Evolutionary conservation across 108 stramenopile genomes (phyloP).

Genomic region (Nitzschia palea): DNA sequence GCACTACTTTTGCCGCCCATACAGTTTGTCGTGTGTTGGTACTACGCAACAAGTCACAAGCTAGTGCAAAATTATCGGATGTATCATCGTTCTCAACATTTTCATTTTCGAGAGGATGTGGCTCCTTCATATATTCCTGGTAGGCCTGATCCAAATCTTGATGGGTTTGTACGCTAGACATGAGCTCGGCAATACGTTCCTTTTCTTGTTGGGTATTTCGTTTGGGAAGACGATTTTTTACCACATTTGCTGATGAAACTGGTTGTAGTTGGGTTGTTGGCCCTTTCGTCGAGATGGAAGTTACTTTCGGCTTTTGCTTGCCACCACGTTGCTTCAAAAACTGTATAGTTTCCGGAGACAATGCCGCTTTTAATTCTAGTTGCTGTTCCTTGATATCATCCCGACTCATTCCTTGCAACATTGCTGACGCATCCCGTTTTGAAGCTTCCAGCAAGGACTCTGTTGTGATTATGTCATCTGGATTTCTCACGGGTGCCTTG

Average conservation of each 20-base stretch:
- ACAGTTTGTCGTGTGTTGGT: slow-evolving; percentile 68
- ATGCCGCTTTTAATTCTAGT: slow-evolving; percentile 53
- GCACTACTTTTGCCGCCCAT: slow-evolving; percentile 61
- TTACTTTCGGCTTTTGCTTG: slow-evolving; percentile 21
- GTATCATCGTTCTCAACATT: slow-evolving; percentile 15
- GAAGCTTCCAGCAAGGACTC: slow-evolving; percentile 25
- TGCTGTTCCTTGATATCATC: slow-evolving; percentile 60
- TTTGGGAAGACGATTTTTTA: slow-evolving; percentile 5
- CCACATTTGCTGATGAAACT: not conserved
- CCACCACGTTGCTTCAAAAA: slow-evolving; percentile 55
- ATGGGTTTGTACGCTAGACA: slow-evolving; percentile 64
- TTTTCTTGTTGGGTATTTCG: slow-evolving; percentile 36
- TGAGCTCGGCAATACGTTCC: slow-evolving; percentile 53
- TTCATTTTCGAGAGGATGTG: slow-evolving; percentile 5
- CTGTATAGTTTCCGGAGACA: slow-evolving; percentile 66
- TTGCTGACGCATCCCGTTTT: slow-evolving; percentile 44
- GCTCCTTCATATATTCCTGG: slow-evolving; percentile 34
- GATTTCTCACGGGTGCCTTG: not conserved
- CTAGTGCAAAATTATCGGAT: slow-evolving; percentile 34
- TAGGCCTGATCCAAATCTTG: slow-evolving; percentile 80
- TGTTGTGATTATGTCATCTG: slow-evolving; percentile 5
- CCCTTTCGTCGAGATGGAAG: not conserved
- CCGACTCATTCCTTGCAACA: slow-evolving; percentile 67
- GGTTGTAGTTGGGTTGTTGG: slow-evolving; percentile 4
- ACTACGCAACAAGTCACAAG: slow-evolving; percentile 73